These are phyloP conservation scores for Paramecium pentaurelia DNA, from an alignment of 73 alveolate species.

Conservation along the genomic window DNA sequence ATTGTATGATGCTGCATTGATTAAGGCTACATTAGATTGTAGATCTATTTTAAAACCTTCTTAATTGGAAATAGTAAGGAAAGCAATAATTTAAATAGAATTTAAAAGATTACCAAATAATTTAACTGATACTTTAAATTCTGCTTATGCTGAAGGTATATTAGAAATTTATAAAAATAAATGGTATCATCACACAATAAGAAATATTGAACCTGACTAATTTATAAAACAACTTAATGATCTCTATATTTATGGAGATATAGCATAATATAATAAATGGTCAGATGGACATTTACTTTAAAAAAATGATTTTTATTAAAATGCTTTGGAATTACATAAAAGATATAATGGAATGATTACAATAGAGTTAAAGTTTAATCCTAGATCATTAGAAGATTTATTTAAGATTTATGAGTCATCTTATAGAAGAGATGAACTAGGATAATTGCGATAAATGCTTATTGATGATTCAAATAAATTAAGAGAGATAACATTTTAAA, in stretches of 20 bases:
- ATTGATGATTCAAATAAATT: conserved; percentile 60
- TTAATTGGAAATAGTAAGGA: background rate
- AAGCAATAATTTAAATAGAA: background rate
- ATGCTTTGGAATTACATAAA: conserved; percentile 63
- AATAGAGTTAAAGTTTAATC: conserved; percentile 58
- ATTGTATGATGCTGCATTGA: conserved; percentile 16
- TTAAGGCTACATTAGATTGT: background rate
- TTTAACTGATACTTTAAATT: background rate
- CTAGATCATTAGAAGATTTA: conserved; percentile 57
- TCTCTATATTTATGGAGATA: conserved; percentile 54
- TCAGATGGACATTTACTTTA: conserved; percentile 62
- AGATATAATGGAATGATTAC: conserved; percentile 73
- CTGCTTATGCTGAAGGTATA: background rate
- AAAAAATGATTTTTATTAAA: conserved; percentile 51
- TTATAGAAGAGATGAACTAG: conserved; percentile 51
- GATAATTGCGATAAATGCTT: conserved; percentile 52
- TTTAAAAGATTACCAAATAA: background rate
- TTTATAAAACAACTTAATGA: conserved; percentile 5
- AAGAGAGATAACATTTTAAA: conserved; percentile 70
- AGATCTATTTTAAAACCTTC: conserved; percentile 9
- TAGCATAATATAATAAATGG: conserved; percentile 63
- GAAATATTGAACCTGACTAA: background rate
- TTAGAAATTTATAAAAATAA: background rate
- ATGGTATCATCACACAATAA: background rate
- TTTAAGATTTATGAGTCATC: conserved; percentile 58